These are phyloP conservation scores for Aspergillus udagawae DNA, from an alignment of 2,329 filamentous ascomycete genomes.

Conservation along the genomic window DNA sequence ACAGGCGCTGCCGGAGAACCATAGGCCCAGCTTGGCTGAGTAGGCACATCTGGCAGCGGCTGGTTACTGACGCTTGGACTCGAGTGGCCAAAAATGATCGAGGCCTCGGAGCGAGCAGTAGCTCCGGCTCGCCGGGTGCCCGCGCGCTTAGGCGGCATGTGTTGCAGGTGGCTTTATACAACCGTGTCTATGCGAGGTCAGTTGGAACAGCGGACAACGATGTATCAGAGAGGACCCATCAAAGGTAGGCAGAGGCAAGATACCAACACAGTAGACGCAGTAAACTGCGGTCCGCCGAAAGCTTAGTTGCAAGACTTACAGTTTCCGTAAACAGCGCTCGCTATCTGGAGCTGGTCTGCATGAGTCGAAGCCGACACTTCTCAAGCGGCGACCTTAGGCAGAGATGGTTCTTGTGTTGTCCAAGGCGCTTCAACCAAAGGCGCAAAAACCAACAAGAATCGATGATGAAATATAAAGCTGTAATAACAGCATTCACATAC, in stretches of 20 bases:
- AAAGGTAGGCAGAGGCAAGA: background rate
- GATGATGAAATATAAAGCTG: background rate
- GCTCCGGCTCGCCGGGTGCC: conserved; percentile 14
- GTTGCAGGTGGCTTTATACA: background rate
- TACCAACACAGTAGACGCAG: background rate
- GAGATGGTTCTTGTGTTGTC: background rate
- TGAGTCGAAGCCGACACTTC: background rate
- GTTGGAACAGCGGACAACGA: background rate
- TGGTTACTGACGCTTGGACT: conserved; percentile 20
- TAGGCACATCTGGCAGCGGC: conserved; percentile 34
- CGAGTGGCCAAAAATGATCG: conserved; percentile 13
- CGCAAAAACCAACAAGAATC: background rate
- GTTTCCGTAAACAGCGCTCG: background rate
- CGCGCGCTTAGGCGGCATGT: conserved; percentile 27
- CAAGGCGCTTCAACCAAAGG: background rate
- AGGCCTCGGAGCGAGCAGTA: conserved; percentile 9
- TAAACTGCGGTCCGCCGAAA: background rate
- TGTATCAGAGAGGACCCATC: background rate
- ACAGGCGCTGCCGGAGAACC: conserved; percentile 33
- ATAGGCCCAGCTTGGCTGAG: conserved; percentile 39
- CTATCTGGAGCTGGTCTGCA: background rate
- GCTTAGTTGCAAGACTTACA: background rate
- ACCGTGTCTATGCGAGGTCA: background rate
- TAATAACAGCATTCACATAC: background rate
- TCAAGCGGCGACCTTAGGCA: background rate